Evolutionary conservation across 805 yeast genomes (phyloP).

Genomic region (Saturnispora quitensis): DNA sequence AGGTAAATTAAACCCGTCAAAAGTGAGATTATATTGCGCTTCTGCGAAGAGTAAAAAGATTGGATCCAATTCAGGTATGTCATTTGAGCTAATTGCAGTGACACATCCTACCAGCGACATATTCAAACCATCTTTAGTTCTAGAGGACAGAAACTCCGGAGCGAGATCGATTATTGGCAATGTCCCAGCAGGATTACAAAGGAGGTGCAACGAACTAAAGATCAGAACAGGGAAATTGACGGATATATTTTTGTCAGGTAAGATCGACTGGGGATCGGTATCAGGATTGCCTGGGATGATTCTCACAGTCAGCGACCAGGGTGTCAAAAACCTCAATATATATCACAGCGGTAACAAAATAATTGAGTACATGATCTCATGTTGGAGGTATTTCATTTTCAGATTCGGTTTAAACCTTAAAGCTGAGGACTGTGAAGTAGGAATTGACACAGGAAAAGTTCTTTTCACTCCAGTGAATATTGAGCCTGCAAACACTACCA

Average conservation of each 20-base stretch:
- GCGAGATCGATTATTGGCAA: constrained; percentile 63
- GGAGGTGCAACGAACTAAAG: constrained; percentile 56
- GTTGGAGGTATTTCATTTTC: constrained; percentile 84
- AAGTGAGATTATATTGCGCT: neutral
- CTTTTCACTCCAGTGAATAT: constrained; percentile 19
- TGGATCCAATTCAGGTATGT: constrained; percentile 17
- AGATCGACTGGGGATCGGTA: constrained; percentile 62
- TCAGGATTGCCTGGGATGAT: constrained; percentile 93
- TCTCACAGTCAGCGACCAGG: constrained; percentile 74
- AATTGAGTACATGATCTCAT: constrained; percentile 51
- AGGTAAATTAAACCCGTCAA: no score
- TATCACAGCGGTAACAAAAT: constrained; percentile 38
- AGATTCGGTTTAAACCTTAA: constrained; percentile 56
- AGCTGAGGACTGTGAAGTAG: constrained; percentile 13
- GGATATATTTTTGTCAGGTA: constrained; percentile 71
- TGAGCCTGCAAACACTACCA: neutral
- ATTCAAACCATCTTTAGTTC: constrained; percentile 44
- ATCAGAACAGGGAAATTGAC: constrained; percentile 48
- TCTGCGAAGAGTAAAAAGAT: neutral
- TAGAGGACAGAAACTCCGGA: constrained; percentile 42
- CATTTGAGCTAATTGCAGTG: constrained; percentile 43
- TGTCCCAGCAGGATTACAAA: constrained; percentile 78
- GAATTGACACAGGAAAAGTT: constrained; percentile 12
- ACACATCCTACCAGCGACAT: constrained; percentile 59
- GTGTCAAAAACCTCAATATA: constrained; percentile 46